Percentiles rank a stretch among this genome's conserved stretches.
Conservation (phyloP, 306 rosid genomes). For the Cucumis cinereus region DNA sequence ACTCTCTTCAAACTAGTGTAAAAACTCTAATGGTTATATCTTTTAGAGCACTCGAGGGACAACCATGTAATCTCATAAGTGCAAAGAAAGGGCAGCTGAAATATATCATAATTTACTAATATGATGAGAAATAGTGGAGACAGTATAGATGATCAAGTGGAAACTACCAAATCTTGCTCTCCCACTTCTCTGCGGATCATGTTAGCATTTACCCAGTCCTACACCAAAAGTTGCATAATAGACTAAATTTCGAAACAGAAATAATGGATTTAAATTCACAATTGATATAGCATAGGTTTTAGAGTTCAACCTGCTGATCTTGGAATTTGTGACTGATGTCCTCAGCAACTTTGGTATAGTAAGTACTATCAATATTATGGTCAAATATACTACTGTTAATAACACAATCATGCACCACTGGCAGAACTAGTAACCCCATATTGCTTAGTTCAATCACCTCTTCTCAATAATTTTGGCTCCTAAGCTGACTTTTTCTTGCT, state of each 20-base stretch:
- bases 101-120: background rate
- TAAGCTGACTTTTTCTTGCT: slow-evolving; percentile 51
- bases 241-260: slow-evolving; percentile 4
- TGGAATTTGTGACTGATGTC: slow-evolving; percentile 40
- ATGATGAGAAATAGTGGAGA: background rate
- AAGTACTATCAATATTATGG: slow-evolving; percentile 28
- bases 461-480: slow-evolving; percentile 47
- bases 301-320: slow-evolving; percentile 49
- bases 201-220: slow-evolving; percentile 47
- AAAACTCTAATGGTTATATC: background rate
- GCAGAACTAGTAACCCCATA: background rate
- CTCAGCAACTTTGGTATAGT: slow-evolving; percentile 37
- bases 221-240: slow-evolving; percentile 17
- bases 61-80: background rate
- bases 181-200: slow-evolving; percentile 20
- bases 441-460: slow-evolving; percentile 38
- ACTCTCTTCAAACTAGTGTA: background rate
- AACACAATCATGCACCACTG: background rate
- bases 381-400: slow-evolving; percentile 17
- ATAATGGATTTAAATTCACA: background rate
- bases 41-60: background rate
- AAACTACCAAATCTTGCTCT: slow-evolving; percentile 34
- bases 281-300: background rate
- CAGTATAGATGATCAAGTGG: background rate
- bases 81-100: background rate